Conservation (phyloP, 257 asterid genomes). For the Solanum boliviense region DNA sequence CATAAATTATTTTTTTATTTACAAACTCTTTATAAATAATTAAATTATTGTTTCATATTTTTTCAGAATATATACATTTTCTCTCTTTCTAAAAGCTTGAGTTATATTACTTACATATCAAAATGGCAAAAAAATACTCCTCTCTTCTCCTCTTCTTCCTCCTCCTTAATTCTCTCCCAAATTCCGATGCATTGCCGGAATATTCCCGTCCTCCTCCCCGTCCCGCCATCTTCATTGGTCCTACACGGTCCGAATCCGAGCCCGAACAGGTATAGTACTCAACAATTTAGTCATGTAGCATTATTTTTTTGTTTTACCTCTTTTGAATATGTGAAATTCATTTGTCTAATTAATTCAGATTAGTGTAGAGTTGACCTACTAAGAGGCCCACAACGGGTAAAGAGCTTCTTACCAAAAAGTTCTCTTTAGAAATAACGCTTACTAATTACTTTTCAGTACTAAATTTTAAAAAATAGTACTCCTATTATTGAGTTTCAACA, state of each 20-base stretch:
- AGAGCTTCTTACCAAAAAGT: neutral
- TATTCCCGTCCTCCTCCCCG: constrained; percentile 62
- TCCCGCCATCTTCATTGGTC: constrained; percentile 26
- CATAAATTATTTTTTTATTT: neutral
- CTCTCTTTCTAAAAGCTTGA: neutral
- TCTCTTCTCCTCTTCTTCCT: constrained; percentile 1
- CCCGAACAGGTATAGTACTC: constrained; percentile 53
- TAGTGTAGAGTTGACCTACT: neutral
- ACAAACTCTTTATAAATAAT: neutral
- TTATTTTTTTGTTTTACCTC: neutral
- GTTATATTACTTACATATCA: neutral
- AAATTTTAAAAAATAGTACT: neutral
- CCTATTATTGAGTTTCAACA: neutral
- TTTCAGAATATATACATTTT: neutral
- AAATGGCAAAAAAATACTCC: constrained; percentile 11
- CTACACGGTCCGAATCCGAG: constrained; percentile 35
- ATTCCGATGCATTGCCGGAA: constrained; percentile 26
- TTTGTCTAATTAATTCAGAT: neutral
- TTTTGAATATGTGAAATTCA: neutral
- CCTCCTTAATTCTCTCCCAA: neutral
- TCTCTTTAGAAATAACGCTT: neutral
- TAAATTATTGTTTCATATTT: neutral
- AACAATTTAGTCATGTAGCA: neutral
- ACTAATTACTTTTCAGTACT: neutral
- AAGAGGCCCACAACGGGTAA: neutral